Evolutionary conservation across 768 basidiomycete species (phyloP), one percentile per base, ranked within the genome.

Genomic region (Lactarius sp.): DNA sequence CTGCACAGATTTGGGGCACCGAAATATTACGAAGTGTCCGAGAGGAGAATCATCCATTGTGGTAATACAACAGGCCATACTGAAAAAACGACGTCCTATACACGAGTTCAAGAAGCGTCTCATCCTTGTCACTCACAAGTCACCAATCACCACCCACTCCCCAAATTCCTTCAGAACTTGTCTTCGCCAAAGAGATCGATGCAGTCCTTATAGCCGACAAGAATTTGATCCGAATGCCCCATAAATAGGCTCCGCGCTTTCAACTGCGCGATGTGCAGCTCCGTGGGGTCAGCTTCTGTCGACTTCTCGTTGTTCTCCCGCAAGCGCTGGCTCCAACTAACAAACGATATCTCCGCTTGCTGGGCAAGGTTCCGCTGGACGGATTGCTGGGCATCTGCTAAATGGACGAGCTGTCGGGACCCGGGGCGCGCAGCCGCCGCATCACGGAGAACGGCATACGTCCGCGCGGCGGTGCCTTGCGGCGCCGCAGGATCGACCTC

Each of bases 301-400:
- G 9, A 1, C 42, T 41, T 42, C n/a, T 59, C 46, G 10, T 20
- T 16, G 3, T 0, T n/a, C 16, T 0, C 39, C 20, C 4, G 22
- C 3, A 6, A 47, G 31, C 20, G 13, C 20, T n/a, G n/a, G 41
- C 6, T 27, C 31, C 22, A 13, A 8, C 27, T 12, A 50, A 42
- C 9, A 12, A 18, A 10, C 2, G n/a, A 6, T 7, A 2, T 33
- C 13, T 6, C 9, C 20, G n/a, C 52, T 18, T 54, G 7, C 12
- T 31, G 60, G 7, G n/a, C 54, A 7, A 65, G 49, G 22, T 37
- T 47, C 14, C 65, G 52, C 42, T 36, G 50, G n/a, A 66, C 59
- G 6, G 56, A 66, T n/a, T 18, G 60, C 51, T 62, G 67, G 16
- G 68, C 66, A 27, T 65, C 67, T 6, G 36, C 37, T 41, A 69